Evolutionary conservation across 345 rosid species (phyloP).

Genomic region (Ceriops zippeliana): DNA sequence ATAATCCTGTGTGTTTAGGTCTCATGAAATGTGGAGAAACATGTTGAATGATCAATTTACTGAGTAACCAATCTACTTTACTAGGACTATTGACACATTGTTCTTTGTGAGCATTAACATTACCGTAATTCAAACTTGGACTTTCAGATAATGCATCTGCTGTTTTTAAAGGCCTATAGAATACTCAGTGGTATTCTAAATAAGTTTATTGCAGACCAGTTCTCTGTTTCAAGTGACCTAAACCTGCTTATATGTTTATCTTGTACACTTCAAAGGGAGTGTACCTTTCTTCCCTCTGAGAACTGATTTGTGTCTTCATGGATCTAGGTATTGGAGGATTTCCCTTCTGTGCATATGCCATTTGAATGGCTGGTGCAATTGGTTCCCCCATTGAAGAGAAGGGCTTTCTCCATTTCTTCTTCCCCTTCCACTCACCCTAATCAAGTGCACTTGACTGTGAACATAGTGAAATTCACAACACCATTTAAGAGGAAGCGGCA

Average conservation of each 20-base stretch:
- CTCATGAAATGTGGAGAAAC: background rate
- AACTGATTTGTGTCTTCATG: constrained; percentile 14
- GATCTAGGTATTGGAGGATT: constrained; percentile 80
- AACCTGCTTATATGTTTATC: background rate
- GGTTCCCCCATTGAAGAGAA: constrained; percentile 75
- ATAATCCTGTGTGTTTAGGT: background rate
- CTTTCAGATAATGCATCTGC: too few relatives aligned
- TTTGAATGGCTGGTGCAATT: constrained; percentile 92
- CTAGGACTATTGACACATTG: too few relatives aligned
- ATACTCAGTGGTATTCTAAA: background rate
- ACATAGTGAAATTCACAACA: constrained; percentile 75
- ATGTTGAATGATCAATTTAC: background rate
- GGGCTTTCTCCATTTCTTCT: constrained; percentile 89
- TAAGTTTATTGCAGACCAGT: background rate
- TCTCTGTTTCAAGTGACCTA: background rate
- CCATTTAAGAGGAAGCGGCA: constrained; percentile 69
- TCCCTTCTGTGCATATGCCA: constrained; percentile 88
- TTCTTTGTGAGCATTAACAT: too few relatives aligned
- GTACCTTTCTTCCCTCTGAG: background rate
- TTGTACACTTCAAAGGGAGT: background rate
- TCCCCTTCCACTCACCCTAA: constrained; percentile 73
- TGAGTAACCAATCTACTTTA: background rate
- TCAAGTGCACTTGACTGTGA: constrained; percentile 86
- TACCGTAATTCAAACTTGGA: too few relatives aligned
- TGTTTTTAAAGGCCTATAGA: too few relatives aligned